phyloP scores from a whole-genome alignment of 2,329 filamentous ascomycete species.

The Epichloe elymi region DNA sequence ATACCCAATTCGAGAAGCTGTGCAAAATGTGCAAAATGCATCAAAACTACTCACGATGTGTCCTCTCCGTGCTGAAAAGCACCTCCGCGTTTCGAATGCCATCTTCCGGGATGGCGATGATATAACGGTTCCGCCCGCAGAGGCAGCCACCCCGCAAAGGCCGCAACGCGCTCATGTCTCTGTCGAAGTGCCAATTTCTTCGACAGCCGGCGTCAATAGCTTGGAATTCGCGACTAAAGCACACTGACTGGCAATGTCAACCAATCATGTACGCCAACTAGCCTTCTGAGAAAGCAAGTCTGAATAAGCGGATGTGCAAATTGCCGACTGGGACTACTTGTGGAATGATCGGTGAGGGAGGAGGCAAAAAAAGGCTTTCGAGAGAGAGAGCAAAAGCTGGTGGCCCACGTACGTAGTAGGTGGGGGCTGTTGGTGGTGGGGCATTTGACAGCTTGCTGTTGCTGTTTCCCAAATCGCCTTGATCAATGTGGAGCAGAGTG shows the following conservation, averaged over 20 bases:
- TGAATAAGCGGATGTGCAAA: too few relatives aligned
- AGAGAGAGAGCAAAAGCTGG: background rate
- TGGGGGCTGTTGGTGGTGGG: background rate
- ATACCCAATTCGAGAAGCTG: background rate
- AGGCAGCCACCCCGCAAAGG: constrained; percentile 65
- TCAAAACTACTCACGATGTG: constrained; percentile 51
- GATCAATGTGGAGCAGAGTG: constrained; percentile 2
- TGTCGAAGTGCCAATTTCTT: background rate
- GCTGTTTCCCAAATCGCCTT: too few relatives aligned
- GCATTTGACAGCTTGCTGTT: background rate
- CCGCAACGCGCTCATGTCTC: constrained; percentile 32
- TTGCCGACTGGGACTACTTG: background rate
- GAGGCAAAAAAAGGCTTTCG: background rate
- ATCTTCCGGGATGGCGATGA: constrained; percentile 52
- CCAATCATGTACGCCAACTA: too few relatives aligned
- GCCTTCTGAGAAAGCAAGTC: background rate
- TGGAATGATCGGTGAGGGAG: background rate
- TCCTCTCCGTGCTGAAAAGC: constrained; percentile 58
- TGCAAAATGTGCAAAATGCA: background rate
- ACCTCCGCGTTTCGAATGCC: constrained; percentile 48
- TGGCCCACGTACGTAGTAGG: background rate
- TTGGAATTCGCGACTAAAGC: background rate
- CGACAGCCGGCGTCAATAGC: background rate
- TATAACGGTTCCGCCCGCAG: constrained; percentile 76
- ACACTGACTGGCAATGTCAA: too few relatives aligned